phyloP scores from a whole-genome alignment of 306 rosid species.

The Senna tora region DNA sequence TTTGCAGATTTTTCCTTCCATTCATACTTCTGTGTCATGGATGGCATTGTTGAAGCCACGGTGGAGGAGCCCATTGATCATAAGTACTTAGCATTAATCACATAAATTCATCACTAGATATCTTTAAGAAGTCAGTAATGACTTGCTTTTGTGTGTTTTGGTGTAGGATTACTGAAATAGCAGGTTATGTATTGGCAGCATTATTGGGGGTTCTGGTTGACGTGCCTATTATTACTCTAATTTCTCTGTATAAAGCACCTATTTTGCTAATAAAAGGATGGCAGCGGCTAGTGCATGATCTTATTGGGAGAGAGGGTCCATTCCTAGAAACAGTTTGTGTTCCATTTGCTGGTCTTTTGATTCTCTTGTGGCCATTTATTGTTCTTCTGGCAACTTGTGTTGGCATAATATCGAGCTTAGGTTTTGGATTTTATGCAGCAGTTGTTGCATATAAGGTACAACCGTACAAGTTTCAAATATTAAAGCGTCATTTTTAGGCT shows the following conservation, averaged over 20 bases:
- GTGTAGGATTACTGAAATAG: constrained; percentile 25
- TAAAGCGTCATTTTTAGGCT: no score
- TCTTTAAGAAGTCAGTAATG: not conserved
- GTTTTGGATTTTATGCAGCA: constrained; percentile 35
- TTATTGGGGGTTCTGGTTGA: constrained; percentile 31
- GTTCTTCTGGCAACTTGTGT: constrained; percentile 21
- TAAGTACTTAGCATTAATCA: constrained; percentile 3
- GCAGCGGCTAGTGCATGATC: constrained; percentile 36
- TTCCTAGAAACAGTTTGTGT: constrained; percentile 38
- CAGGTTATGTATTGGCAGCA: constrained; percentile 35
- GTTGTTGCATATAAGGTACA: constrained; percentile 36
- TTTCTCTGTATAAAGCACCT: constrained; percentile 35
- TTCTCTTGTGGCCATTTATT: constrained; percentile 32
- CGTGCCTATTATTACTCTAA: constrained; percentile 28
- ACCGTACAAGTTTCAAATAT: not conserved
- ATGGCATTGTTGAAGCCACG: constrained; percentile 13
- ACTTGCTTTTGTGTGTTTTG: not conserved
- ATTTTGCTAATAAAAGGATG: constrained; percentile 40
- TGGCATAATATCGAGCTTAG: constrained; percentile 30
- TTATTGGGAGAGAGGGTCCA: constrained; percentile 41
- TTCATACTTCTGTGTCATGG: constrained; percentile 38
- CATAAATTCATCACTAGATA: not conserved
- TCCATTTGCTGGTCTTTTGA: constrained; percentile 38
- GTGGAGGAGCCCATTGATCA: constrained; percentile 35
- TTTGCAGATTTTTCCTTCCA: constrained; percentile 41